These are phyloP conservation scores for Lactarius hatsudake DNA, from an alignment of 768 basidiomycete genomes.

Conservation along the genomic window DNA sequence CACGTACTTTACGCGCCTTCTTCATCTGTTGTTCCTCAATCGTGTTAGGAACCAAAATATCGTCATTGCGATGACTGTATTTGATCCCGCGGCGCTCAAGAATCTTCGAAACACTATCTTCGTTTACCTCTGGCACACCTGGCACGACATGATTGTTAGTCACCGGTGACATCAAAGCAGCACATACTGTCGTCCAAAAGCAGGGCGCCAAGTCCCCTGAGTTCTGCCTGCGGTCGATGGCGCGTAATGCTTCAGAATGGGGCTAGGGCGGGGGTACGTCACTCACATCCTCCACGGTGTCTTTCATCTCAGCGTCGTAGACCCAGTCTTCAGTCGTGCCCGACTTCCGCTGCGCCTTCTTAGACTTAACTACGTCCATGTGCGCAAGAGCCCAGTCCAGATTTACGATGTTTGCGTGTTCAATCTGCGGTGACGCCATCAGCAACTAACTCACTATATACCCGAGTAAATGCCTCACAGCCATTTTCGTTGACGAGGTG, in stretches of 20 bases:
- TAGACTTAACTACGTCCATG: constrained; percentile 42
- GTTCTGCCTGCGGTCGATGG: constrained; percentile 35
- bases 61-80: constrained; percentile 75
- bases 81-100: constrained; percentile 60
- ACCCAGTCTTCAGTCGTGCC: constrained; percentile 38
- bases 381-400: constrained; percentile 80
- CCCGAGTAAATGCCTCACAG: constrained; percentile 43
- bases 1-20: constrained; percentile 48
- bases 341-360: constrained; percentile 35
- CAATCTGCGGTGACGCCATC: constrained; percentile 52
- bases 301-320: constrained; percentile 45
- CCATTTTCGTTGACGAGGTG: constrained; percentile 67
- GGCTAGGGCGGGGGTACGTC: too few relatives aligned
- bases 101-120: constrained; percentile 52
- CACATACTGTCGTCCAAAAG: constrained; percentile 35
- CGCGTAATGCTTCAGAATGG: neutral
- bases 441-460: neutral
- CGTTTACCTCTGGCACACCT: constrained; percentile 40
- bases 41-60: constrained; percentile 61
- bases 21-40: constrained; percentile 65
- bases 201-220: constrained; percentile 60
- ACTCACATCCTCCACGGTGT: constrained; percentile 37
- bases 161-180: constrained; percentile 26
- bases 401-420: constrained; percentile 67
- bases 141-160: constrained; percentile 27